phyloP scores from a whole-genome alignment of 2,329 filamentous ascomycete genomes.

The Gremmenia infestans region DNA sequence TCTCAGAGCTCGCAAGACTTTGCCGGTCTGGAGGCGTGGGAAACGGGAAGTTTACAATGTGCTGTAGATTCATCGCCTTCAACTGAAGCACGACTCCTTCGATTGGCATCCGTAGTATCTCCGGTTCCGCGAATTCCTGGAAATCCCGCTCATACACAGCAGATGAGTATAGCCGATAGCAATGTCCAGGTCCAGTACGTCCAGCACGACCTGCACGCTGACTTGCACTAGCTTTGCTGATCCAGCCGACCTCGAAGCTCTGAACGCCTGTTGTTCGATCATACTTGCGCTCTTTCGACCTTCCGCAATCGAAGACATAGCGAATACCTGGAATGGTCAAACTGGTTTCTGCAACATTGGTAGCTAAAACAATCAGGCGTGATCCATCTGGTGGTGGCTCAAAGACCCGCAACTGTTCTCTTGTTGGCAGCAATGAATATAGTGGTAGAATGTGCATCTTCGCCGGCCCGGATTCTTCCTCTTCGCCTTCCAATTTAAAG shows the following conservation, averaged over 20 bases:
- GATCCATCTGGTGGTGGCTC: conserved; percentile 77
- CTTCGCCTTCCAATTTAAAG: conserved; percentile 56
- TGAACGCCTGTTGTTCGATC: conserved; percentile 87
- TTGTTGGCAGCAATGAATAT: conserved; percentile 86
- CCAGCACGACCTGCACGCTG: conserved; percentile 92
- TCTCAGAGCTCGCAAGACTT: conserved; percentile 78
- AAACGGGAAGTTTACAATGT: conserved; percentile 92
- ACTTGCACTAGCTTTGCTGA: conserved; percentile 92
- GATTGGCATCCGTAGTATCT: conserved; percentile 85
- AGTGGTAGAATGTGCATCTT: conserved; percentile 88
- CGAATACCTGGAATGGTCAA: conserved; percentile 92
- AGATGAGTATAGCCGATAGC: conserved; percentile 90
- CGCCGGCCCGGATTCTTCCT: conserved; percentile 59
- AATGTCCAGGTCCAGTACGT: conserved; percentile 91
- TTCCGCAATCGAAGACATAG: conserved; percentile 92
- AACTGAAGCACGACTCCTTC: conserved; percentile 90
- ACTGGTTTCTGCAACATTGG: conserved; percentile 95
- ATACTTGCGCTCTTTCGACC: conserved; percentile 88
- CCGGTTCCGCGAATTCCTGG: conserved; percentile 76
- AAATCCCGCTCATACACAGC: conserved; percentile 92
- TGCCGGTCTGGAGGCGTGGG: conserved; percentile 79
- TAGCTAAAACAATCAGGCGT: conserved; percentile 82
- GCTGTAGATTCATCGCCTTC: conserved; percentile 88
- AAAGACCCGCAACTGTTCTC: conserved; percentile 88
- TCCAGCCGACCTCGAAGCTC: conserved; percentile 92